These are phyloP conservation scores for Aspergillus eucalypticola DNA, from an alignment of 2,329 filamentous ascomycete species.

Conservation along the genomic window DNA sequence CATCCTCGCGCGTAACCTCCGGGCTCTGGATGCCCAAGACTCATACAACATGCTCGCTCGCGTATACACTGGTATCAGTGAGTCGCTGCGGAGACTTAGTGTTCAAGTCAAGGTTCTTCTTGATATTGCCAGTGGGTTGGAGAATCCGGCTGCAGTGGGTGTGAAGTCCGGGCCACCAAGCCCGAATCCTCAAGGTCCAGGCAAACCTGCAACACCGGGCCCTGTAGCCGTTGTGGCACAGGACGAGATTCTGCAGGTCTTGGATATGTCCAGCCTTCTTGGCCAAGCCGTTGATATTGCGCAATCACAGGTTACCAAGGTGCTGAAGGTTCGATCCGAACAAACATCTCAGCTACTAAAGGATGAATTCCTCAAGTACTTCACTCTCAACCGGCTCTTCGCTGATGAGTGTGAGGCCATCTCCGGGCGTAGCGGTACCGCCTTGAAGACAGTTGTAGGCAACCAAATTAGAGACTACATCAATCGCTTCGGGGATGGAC, in stretches of 20 bases:
- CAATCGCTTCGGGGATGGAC: constrained; percentile 56
- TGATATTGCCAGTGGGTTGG: constrained; percentile 74
- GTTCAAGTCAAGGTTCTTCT: constrained; percentile 94
- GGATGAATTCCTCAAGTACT: constrained; percentile 62
- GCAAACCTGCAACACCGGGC: constrained; percentile 40
- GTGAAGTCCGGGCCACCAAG: constrained; percentile 51
- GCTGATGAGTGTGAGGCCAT: constrained; percentile 68
- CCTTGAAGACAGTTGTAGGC: constrained; percentile 62
- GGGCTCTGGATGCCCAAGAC: constrained; percentile 78
- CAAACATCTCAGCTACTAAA: constrained; percentile 58
- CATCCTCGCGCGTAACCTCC: constrained; percentile 81
- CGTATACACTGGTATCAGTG: constrained; percentile 84
- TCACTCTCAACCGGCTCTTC: constrained; percentile 63
- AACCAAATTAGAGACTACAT: constrained; percentile 65
- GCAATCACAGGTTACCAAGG: constrained; percentile 64
- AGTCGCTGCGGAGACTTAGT: constrained; percentile 79
- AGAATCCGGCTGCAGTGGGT: constrained; percentile 42
- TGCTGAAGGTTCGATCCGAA: constrained; percentile 64
- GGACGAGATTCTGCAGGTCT: constrained; percentile 62
- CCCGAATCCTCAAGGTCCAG: constrained; percentile 44
- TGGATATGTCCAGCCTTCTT: constrained; percentile 66
- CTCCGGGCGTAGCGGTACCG: constrained; percentile 61
- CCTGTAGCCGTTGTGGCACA: constrained; percentile 43
- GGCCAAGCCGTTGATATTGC: constrained; percentile 68
- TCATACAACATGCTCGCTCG: constrained; percentile 79